Base-by-base conservation (phyloP, 1,284 basidiomycete genomes). In the Microbotryum saponariae region DNA sequence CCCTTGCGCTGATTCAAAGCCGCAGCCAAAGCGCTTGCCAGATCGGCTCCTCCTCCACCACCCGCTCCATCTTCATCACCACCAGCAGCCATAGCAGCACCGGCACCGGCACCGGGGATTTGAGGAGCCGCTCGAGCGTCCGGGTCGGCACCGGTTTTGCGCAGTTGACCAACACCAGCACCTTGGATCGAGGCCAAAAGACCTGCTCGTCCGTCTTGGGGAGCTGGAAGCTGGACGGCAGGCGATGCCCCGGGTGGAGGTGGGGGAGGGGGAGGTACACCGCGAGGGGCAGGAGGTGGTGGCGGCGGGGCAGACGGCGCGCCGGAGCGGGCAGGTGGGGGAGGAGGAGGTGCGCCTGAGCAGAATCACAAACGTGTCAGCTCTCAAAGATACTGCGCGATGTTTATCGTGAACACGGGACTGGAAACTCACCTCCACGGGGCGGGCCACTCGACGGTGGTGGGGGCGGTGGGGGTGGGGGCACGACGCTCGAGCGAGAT, bases 1-100 rank as follows among this genome's bases (percentile, higher is more conserved):
- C 88, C 91, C 76, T 91, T 97, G 70, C 92, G 79, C 73, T 87
- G 84, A 59, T 79, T 80, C 60, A 88, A 75, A 7, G 86, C 86
- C 16, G 82, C 82, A 6, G 85, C 85, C 51, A 88, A 75, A 42
- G 84, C 84, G 51, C 81, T 80, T 0, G 86, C 85, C 47, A 88
- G 73, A 72, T 86, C 83, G 6, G 79, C 79, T 21, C 78, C 79
- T 14, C 73, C 76, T 37, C 65, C 74, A 31, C 61, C 74, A 33
- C 61, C 65, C 63, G 65, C 60, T 73, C 72, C 55, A 71, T 72
- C 48, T 60, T 62, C 67, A 0, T 63, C 73, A 3, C 67, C 73
- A 0, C 65, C 74, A 0, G 69, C 74, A 5, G 62, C 74, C 31
- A 31, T 31, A 8, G 31, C 7, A 31, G 31, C 78, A 37, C 72